Evolutionary conservation across 768 basidiomycete species (phyloP), one percentile per base, ranked within the genome.

Genomic region (Suillus lakei): DNA sequence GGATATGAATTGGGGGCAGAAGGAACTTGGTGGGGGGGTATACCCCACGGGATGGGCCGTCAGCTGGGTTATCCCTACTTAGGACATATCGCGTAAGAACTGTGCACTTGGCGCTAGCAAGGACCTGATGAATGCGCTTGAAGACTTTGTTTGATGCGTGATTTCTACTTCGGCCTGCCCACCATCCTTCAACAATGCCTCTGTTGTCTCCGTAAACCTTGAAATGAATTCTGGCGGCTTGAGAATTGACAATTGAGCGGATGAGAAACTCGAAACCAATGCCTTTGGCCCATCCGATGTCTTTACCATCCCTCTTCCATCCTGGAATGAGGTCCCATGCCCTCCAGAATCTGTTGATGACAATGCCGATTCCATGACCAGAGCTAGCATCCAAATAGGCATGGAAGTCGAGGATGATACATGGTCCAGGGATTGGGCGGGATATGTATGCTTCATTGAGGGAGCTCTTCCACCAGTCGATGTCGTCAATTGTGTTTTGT

Each of bases 221-320:
- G 10, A 65, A 54, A 30, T 48, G n/a, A 54, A 53, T 54, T 26
- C 50, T 10, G 36, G 65, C 5, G 44, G 41, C 28, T 26, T 50
- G 32, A 6, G 54, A 16, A 32, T 56, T 21, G 15, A 68, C 15
- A 64, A 74, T 59, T 51, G 69, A 44, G 10, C n/a, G 54, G 41
- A 76, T 67, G 32, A 83, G 79, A 30, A 84, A 67, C 38, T 82
- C 72, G 66, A 85, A 83, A 0, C 81, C 80, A 21, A 84, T 69
- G 0, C 81, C 80, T 68, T 85, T 82, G 10, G 82, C 83, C 83
- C 84, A 85, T 0, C 70, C 71, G 62, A 86, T 86, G 63, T 84
- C 80, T 2, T 74, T 38, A 1, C 70, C 63, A 26, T 74, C 67
- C 0, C 60, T 28, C 26, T 75, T 67, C 80, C 79, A 81, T 0